Evolutionary conservation across 2,329 filamentous ascomycete genomes (phyloP), one percentile per base, ranked within the genome.

Genomic region (Penicillium sp.): DNA sequence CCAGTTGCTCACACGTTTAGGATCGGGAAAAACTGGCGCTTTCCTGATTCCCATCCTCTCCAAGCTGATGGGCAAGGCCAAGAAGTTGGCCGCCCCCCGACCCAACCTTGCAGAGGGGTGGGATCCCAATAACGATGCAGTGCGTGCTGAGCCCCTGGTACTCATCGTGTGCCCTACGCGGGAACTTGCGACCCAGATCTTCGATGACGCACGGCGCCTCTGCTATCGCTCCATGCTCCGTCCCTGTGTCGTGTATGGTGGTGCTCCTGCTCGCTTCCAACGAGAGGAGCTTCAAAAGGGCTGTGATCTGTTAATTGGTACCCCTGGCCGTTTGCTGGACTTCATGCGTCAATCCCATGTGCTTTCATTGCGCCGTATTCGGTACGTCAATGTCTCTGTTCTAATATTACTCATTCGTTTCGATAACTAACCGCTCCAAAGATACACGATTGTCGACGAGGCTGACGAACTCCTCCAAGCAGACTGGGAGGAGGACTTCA

Each of bases 191-290:
- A 89, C 92, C 2, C 95, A 99, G 72, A 96, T 98, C 66, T 98
- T 96, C 77, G 92, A 96, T 63, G 94, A 98, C 73, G 88, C 91
- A 27, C 89, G 95, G 62, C 92, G 94, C 67, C 86, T 98, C 50
- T 97, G 92, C 73, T 99, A 99, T 70, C 88, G 95, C 1, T 92
- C 91, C 3, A 96, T 96, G 91, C 83, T 99, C 58, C 92, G 95
- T 41, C 94, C 95, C 24, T 92, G 90, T 66, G 92, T 96, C 44
- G 82, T 89, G 33, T 99, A 98, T 66, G 95, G 95, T 51, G 95
- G 95, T 62, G 87, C 87, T 6, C 90, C 91, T 0, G 70, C 86
- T n/a, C 74, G 76, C 2, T 83, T 88, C 13, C 92, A 97, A 75
- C 81, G 88, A 4, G 78, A 83, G 6, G 88, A 96, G 71, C 83